phyloP scores from a whole-genome alignment of 2,329 filamentous ascomycete genomes.

The Magnaporthales sp. region DNA sequence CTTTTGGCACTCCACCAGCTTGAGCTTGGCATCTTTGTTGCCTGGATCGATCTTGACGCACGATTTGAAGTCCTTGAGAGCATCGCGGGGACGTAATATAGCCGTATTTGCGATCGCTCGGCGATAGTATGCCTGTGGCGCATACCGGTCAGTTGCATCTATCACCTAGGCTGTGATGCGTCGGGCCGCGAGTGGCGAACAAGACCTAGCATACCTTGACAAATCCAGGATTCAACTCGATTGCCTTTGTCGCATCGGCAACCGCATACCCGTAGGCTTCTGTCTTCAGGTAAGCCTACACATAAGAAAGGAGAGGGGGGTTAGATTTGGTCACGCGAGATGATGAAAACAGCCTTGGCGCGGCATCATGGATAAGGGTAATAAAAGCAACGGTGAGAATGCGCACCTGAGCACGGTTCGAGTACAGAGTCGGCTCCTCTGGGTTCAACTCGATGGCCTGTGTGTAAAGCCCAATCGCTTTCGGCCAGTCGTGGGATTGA shows the following conservation, averaged over 20 bases:
- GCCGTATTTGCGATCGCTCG: slow-evolving; percentile 86
- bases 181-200: background rate
- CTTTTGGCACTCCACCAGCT: slow-evolving; percentile 89
- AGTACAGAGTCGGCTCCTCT: slow-evolving; percentile 81
- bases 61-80: slow-evolving; percentile 83
- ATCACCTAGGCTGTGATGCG: background rate
- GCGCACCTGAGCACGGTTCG: slow-evolving; percentile 86
- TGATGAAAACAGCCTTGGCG: slow-evolving; percentile 8
- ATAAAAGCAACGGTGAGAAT: slow-evolving; percentile 5
- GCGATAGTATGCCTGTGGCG: slow-evolving; percentile 76
- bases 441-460: slow-evolving; percentile 80
- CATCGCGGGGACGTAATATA: slow-evolving; percentile 81
- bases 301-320: background rate
- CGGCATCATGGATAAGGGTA: slow-evolving; percentile 3
- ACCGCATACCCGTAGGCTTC: slow-evolving; percentile 93
- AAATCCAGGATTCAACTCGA: slow-evolving; percentile 80
- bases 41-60: slow-evolving; percentile 79
- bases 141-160: slow-evolving; percentile 4
- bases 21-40: slow-evolving; percentile 86
- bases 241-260: slow-evolving; percentile 79
- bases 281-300: slow-evolving; percentile 84
- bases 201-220: slow-evolving; percentile 61
- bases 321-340: slow-evolving; percentile 38
- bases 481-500: slow-evolving; percentile 74
- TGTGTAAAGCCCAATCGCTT: slow-evolving; percentile 74